Base-by-base conservation (phyloP, 306 rosid species). In the Malus sieversii region DNA sequence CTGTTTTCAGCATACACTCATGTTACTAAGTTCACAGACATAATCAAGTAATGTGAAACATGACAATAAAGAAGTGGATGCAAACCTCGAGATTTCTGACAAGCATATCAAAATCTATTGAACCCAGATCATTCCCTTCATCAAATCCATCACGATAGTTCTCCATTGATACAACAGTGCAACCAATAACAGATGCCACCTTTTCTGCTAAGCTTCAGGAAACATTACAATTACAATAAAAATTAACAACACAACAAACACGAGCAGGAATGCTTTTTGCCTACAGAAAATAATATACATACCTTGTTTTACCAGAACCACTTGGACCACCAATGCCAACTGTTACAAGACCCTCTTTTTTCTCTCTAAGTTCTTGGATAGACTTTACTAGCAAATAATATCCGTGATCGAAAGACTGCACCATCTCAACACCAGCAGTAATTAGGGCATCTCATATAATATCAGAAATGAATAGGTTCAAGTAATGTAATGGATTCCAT, bases 321-420 rank as follows among this genome's bases (percentile, higher is more conserved):
- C 97, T 88, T 25, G 99, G 96, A 80, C 99, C 99, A 66, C 99
- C 98, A 80, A 96, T 96, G 78, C 97, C 99, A 77, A 90, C 96
- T 10, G 93, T 89, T 65, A 96, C 99, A 76, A 92, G 84, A 66
- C 97, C 93, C 61, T 87, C 89, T 72, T 96, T 96, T 74, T 85
- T 96, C 86, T 89, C 97, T 82, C 99, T 85, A 52, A 96, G 93
- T 82, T 96, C 99, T 96, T 96, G 99, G 64, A 96, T 85, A 77
- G 99, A 96, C 84, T 92, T 96, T 72, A 95, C 97, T 68, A 95
- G 83, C 53, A 95, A 85, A 85, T 95, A 95, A 79, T 92, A 92
- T 70, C 99, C 99, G 40, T 89, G 98, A 88, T 96, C 99, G 29
- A 96, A 96, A 79, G 98, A 89, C 99, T 96, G 97, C 93, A 88